Percentiles rank a stretch among this genome's conserved stretches.
Conservation (phyloP, 2,329 filamentous ascomycete genomes). For the Botrytis byssoidea region DNA sequence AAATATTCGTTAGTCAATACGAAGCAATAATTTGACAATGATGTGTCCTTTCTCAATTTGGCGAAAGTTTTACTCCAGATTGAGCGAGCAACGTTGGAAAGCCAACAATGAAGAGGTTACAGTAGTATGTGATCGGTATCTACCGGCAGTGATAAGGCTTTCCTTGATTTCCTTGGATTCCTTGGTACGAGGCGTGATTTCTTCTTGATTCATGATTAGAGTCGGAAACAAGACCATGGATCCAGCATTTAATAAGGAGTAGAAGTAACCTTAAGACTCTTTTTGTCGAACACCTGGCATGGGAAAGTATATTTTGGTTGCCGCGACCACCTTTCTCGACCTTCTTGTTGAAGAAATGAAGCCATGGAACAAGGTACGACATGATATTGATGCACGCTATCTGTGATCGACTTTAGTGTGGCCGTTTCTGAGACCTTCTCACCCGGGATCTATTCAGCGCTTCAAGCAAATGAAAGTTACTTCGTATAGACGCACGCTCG, state of each 20-base stretch:
- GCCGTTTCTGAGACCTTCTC: slow-evolving; percentile 13
- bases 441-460: slow-evolving; percentile 6
- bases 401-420: slow-evolving; percentile 13
- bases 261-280: neutral
- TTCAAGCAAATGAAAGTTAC: slow-evolving; percentile 19
- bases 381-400: slow-evolving; percentile 16
- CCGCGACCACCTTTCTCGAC: neutral
- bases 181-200: neutral
- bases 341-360: slow-evolving; percentile 2
- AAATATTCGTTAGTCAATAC: neutral
- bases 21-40: slow-evolving; percentile 1
- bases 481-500: slow-evolving; percentile 23
- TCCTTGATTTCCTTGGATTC: neutral
- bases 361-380: slow-evolving; percentile 2
- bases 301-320: neutral
- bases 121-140: slow-evolving; percentile 6
- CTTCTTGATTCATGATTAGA: neutral
- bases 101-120: neutral
- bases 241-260: neutral
- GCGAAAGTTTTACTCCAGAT: neutral
- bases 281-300: slow-evolving; percentile 4
- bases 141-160: slow-evolving; percentile 10
- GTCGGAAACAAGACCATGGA: neutral
- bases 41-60: slow-evolving; percentile 12
- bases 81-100: slow-evolving; percentile 5